These are phyloP conservation scores for Lipomyces sp. DNA, from an alignment of 805 yeast species.

Conservation along the genomic window DNA sequence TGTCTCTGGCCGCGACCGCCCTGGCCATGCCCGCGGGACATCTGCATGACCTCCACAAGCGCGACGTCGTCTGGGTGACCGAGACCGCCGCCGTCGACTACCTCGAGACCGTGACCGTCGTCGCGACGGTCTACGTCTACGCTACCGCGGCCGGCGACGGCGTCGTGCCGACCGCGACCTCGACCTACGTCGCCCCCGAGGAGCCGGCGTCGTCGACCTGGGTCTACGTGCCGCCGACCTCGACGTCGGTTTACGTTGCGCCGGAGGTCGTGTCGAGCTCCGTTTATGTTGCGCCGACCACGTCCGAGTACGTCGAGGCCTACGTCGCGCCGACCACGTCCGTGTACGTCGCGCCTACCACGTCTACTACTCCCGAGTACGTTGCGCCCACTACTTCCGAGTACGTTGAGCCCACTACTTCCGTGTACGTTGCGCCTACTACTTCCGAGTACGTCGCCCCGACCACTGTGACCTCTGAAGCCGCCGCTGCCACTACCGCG, in stretches of 20 bases:
- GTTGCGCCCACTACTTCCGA: slow-evolving; percentile 13
- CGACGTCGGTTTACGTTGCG: slow-evolving; percentile 4
- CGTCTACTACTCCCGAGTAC: slow-evolving; percentile 12
- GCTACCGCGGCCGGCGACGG: slow-evolving; percentile 4
- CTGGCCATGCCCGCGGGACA: slow-evolving; percentile 14
- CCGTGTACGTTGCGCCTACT: slow-evolving; percentile 13
- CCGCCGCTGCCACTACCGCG: slow-evolving; percentile 7
- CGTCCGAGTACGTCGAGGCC: slow-evolving; percentile 5
- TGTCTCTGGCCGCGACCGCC: slow-evolving; percentile 13
- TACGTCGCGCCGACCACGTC: slow-evolving; percentile 12
- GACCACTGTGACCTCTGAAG: slow-evolving; percentile 13
- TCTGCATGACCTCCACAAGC: slow-evolving; percentile 12
- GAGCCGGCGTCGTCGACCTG: slow-evolving; percentile 6
- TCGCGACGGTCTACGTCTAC: slow-evolving; percentile 17
- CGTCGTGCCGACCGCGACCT: neutral
- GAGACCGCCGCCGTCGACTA: slow-evolving; percentile 13
- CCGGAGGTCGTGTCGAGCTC: slow-evolving; percentile 1
- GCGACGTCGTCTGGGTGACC: slow-evolving; percentile 24
- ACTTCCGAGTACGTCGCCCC: slow-evolving; percentile 7
- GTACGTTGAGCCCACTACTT: slow-evolving; percentile 5
- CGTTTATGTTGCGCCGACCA: slow-evolving; percentile 8
- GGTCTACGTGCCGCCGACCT: slow-evolving; percentile 6
- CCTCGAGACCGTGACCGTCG: slow-evolving; percentile 20
- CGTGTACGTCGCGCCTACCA: slow-evolving; percentile 7
- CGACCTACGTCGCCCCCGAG: slow-evolving; percentile 1